phyloP scores from a whole-genome alignment of 345 rosid genomes.

The Euphorbia pulcherrima region DNA sequence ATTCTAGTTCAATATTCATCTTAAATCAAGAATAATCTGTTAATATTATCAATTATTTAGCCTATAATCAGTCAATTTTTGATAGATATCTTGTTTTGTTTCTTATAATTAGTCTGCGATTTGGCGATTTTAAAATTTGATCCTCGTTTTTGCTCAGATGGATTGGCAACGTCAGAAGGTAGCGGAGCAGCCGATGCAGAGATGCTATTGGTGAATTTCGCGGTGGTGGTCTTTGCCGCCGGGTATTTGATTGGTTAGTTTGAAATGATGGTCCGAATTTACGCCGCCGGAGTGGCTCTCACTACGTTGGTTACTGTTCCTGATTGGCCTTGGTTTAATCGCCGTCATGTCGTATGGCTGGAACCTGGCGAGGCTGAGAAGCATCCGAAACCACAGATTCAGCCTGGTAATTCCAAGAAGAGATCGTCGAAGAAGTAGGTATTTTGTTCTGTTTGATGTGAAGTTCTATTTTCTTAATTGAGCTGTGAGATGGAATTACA shows the following conservation, averaged over 20 bases:
- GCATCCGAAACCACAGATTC: slow-evolving; percentile 63
- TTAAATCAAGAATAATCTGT: no score
- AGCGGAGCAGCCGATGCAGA: slow-evolving; percentile 93
- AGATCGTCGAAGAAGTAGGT: slow-evolving; percentile 55
- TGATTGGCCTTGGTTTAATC: slow-evolving; percentile 84
- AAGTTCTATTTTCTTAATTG: not conserved
- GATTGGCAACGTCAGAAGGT: slow-evolving; percentile 98
- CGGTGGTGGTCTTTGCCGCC: slow-evolving; percentile 45
- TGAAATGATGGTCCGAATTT: slow-evolving; percentile 63
- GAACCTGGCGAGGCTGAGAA: slow-evolving; percentile 75
- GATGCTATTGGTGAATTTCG: slow-evolving; percentile 59
- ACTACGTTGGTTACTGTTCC: slow-evolving; percentile 74
- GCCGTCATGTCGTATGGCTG: slow-evolving; percentile 75
- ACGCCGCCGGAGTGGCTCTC: slow-evolving; percentile 67
- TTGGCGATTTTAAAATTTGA: not conserved
- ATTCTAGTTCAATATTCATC: not conserved
- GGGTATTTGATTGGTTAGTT: slow-evolving; percentile 66
- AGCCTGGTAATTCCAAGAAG: slow-evolving; percentile 50
- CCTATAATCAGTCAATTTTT: no score
- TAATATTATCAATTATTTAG: no score
- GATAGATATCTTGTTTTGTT: no score
- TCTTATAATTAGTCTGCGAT: not conserved
- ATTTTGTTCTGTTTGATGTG: not conserved
- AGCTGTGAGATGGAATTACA: slow-evolving; percentile 3
- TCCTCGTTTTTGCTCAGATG: slow-evolving; percentile 37